These are phyloP conservation scores for Jatropha podagrica DNA, from an alignment of 441 rosid species.

Conservation along the genomic window DNA sequence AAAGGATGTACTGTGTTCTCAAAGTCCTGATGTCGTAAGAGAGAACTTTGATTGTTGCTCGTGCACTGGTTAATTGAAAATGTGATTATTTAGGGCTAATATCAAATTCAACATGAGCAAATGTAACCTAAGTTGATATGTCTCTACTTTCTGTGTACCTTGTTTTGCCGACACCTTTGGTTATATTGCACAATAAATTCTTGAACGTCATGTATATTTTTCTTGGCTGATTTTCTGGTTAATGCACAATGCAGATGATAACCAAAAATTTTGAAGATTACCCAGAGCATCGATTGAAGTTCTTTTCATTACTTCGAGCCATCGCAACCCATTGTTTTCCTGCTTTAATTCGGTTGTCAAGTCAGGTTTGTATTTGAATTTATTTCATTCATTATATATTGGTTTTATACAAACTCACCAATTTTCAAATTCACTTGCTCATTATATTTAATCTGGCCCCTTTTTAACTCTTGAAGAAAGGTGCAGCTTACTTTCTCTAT, in stretches of 20 bases:
- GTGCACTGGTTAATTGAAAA: neutral
- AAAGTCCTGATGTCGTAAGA: neutral
- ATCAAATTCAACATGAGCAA: neutral
- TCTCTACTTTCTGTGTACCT: no score
- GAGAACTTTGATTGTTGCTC: neutral
- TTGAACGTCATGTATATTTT: neutral
- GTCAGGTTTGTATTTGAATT: slow-evolving; percentile 65
- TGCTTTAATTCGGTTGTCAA: slow-evolving; percentile 86
- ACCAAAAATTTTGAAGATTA: slow-evolving; percentile 99
- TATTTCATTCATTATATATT: slow-evolving; percentile 1
- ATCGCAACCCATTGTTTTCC: slow-evolving; percentile 96
- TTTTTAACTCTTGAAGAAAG: no score
- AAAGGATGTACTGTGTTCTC: neutral
- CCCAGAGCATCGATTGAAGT: slow-evolving; percentile 98
- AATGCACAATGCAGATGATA: slow-evolving; percentile 69
- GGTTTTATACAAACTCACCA: neutral
- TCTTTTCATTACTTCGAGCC: slow-evolving; percentile 98
- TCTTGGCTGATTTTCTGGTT: slow-evolving; percentile 18
- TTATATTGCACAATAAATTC: neutral
- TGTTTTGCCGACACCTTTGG: no score
- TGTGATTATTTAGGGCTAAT: no score
- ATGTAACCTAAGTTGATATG: neutral
- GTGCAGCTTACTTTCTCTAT: no score
- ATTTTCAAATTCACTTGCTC: neutral
- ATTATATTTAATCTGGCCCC: neutral